Evolutionary conservation across 1,284 basidiomycete species (phyloP).

Genomic region (Ustilago bromivora): DNA sequence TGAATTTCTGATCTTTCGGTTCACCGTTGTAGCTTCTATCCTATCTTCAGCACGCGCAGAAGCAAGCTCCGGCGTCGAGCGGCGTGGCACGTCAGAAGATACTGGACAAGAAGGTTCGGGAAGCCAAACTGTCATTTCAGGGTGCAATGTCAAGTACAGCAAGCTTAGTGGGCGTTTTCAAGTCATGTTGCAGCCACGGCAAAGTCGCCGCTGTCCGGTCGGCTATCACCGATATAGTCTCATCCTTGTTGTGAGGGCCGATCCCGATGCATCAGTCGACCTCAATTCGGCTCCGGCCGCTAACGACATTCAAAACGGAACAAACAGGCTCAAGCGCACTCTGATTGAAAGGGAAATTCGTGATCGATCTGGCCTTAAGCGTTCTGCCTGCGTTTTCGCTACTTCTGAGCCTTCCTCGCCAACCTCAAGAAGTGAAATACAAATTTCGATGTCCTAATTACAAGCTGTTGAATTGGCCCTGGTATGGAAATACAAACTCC

Average conservation of each 20-base stretch:
- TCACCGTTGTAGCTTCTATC: background rate
- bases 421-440: background rate
- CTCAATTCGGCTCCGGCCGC: constrained; percentile 31
- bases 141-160: constrained; percentile 10
- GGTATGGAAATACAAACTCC: too few relatives aligned
- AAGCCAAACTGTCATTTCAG: constrained; percentile 21
- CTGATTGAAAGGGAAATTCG: background rate
- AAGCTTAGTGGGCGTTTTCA: background rate
- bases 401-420: background rate
- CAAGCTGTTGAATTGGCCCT: background rate
- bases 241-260: too few relatives aligned
- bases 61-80: background rate
- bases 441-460: background rate
- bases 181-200: too few relatives aligned
- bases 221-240: too few relatives aligned
- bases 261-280: too few relatives aligned
- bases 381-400: background rate
- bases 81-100: background rate
- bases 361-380: constrained; percentile 32
- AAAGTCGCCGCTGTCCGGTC: too few relatives aligned
- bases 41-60: background rate
- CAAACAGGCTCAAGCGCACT: constrained; percentile 32
- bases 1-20: constrained; percentile 3
- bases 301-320: constrained; percentile 14
- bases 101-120: background rate